Evolutionary conservation across 129 eudicot species (phyloP), one percentile per base, ranked within the genome.

Genomic region (Dittrichia graveolens): DNA sequence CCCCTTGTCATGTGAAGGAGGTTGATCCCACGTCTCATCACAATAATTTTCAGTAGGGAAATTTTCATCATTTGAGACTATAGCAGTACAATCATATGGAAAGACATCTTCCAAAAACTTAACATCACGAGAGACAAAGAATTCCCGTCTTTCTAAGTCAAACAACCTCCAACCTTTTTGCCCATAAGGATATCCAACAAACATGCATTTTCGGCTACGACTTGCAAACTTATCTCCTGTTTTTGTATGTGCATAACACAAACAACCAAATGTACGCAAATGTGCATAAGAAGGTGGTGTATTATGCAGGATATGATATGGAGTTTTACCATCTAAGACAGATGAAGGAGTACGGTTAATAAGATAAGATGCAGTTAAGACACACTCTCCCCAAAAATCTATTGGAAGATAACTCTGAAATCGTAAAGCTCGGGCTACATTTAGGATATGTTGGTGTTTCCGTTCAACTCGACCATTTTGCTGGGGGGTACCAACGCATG

Each of bases 381-480:
- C 67, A 61, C 67, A 61, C 24, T 61, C 34, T 12, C 67, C 67
- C 71, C 43, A 46, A 18, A 66, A 66, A 35, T 49, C 47, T 15
- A 24, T 66, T 3, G 48, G 37, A 6, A 61, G 24, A 14, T 6
- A 61, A 61, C 67, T 41, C 39, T 61, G 48, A 14, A 39, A 61
- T 61, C 34, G 6, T 40, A 61, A 24, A 5, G 48, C 67, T 1
- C 31, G 34, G 39, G 47, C 67, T 13, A 61, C 47, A 61, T 61
- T 61, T 24, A 39, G 1, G 7, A 39, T 39, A 15, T 61, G 67
- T 39, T 31, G 8, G n/a, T 39, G 47, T 12, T 61, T 61, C n/a
- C 67, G 24, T 38, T 61, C 67, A 4, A 68, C 73, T 48, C 37
- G 18, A 11, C 34, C 48, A 46, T 73, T 73, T 40, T 73, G 68